Evolutionary conservation across 371 early-diverging fungal genomes (phyloP).

Genomic region (Rhizopus arrhizus): DNA sequence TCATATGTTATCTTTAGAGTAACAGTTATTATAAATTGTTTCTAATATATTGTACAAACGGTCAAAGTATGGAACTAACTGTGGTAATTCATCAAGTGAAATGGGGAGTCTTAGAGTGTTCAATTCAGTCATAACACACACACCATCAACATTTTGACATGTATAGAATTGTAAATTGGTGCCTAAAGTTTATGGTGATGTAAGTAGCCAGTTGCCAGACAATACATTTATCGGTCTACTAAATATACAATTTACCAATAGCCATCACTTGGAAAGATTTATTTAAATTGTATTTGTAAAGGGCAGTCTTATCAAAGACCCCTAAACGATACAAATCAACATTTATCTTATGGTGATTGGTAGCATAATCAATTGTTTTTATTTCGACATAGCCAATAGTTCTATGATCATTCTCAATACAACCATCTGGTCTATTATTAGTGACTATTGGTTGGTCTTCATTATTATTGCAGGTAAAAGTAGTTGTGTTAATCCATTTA

Average conservation of each 20-base stretch:
- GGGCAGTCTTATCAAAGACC: slow-evolving; percentile 16
- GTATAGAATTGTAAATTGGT: slow-evolving; percentile 14
- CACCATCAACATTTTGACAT: slow-evolving; percentile 14
- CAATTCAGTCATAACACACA: slow-evolving; percentile 22
- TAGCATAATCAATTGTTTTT: slow-evolving; percentile 12
- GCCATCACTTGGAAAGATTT: slow-evolving; percentile 18
- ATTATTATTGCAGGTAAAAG: slow-evolving; percentile 6
- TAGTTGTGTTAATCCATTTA: slow-evolving; percentile 18
- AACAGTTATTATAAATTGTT: slow-evolving; percentile 15
- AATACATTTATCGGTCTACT: slow-evolving; percentile 9
- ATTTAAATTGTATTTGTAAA: slow-evolving; percentile 11
- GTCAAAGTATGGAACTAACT: slow-evolving; percentile 17
- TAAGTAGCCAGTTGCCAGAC: slow-evolving; percentile 11
- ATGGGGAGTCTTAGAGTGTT: slow-evolving; percentile 11
- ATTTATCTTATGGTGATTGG: slow-evolving; percentile 17
- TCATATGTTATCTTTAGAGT: slow-evolving; percentile 14
- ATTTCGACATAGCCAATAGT: slow-evolving; percentile 19
- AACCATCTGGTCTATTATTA: slow-evolving; percentile 21
- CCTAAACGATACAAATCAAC: slow-evolving; percentile 17
- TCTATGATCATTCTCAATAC: slow-evolving; percentile 16
- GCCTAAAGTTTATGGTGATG: slow-evolving; percentile 19
- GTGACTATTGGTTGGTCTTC: slow-evolving; percentile 8
- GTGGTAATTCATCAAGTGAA: slow-evolving; percentile 17
- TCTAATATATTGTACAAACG: slow-evolving; percentile 21
- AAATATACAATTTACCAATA: slow-evolving; percentile 18